Evolutionary conservation across 2,329 filamentous ascomycete species (phyloP).

Genomic region (Capronia americana): DNA sequence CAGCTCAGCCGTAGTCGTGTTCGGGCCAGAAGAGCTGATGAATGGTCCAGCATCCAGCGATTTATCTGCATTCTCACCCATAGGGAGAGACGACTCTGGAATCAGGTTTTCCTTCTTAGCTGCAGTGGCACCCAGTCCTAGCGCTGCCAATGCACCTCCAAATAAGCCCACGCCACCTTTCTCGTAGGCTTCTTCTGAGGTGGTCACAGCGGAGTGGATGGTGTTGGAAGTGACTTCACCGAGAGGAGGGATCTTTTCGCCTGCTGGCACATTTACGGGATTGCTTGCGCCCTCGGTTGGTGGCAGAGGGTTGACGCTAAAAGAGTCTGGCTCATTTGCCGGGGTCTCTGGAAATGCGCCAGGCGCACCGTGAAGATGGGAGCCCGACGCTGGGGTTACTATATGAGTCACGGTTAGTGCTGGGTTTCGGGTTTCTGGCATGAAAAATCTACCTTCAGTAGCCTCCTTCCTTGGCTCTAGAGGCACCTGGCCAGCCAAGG

Average conservation of each 20-base stretch:
- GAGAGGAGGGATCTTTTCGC: constrained; percentile 74
- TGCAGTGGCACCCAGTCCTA: constrained; percentile 56
- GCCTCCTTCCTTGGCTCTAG: constrained; percentile 42
- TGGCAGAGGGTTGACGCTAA: constrained; percentile 63
- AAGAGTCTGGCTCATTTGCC: constrained; percentile 32
- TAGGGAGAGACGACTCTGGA: constrained; percentile 81
- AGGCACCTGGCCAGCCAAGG: constrained; percentile 48
- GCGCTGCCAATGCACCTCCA: constrained; percentile 52
- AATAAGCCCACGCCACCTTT: constrained; percentile 63
- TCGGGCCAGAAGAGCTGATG: constrained; percentile 59
- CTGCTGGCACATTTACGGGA: constrained; percentile 77
- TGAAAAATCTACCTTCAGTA: constrained; percentile 34
- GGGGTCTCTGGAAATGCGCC: constrained; percentile 78
- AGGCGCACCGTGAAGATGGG: constrained; percentile 50
- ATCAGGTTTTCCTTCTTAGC: constrained; percentile 70
- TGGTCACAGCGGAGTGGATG: constrained; percentile 67
- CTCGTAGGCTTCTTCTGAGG: constrained; percentile 87
- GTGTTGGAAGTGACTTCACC: constrained; percentile 71
- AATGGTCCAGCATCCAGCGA: constrained; percentile 60
- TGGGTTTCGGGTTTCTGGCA: constrained; percentile 44
- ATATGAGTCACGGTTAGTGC: constrained; percentile 61
- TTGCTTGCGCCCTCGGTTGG: constrained; percentile 70
- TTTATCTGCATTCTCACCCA: constrained; percentile 55
- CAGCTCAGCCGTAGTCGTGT: constrained; percentile 53
- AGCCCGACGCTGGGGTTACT: constrained; percentile 25